Evolutionary conservation across 2,329 filamentous ascomycete genomes (phyloP).

Genomic region (Epichloe brachyelytri): DNA sequence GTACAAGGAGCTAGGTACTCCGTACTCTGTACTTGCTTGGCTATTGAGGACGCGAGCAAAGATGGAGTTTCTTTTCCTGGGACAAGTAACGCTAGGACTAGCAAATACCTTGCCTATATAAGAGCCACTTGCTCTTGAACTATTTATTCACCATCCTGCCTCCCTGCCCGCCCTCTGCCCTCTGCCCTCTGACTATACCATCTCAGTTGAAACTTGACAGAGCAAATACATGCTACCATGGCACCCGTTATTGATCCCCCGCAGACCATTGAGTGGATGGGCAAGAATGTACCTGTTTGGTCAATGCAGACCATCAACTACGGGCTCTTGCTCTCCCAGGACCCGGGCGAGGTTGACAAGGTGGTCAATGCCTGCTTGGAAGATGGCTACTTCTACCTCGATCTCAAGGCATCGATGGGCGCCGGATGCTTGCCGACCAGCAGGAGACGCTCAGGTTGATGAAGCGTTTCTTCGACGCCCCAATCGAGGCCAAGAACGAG

Average conservation of each 20-base stretch:
- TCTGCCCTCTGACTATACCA: no score
- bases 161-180: no score
- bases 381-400: conserved; percentile 43
- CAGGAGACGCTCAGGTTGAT: conserved; percentile 39
- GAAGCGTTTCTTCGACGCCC: conserved; percentile 41
- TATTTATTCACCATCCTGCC: no score
- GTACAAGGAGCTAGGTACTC: no score
- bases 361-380: conserved; percentile 34
- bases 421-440: conserved; percentile 37
- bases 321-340: conserved; percentile 37
- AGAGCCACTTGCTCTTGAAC: no score
- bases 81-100: no score
- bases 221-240: conserved; percentile 13
- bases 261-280: conserved; percentile 35
- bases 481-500: conserved; percentile 42
- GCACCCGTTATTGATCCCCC: conserved; percentile 25
- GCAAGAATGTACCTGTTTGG: conserved; percentile 36
- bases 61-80: no score
- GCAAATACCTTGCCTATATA: no score
- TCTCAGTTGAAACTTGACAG: no score
- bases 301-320: conserved; percentile 40
- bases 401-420: conserved; percentile 40
- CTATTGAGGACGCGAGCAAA: no score
- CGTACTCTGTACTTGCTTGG: no score
- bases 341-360: conserved; percentile 39